Evolutionary conservation across 345 rosid species (phyloP).

Genomic region (Iberis pinnata): DNA sequence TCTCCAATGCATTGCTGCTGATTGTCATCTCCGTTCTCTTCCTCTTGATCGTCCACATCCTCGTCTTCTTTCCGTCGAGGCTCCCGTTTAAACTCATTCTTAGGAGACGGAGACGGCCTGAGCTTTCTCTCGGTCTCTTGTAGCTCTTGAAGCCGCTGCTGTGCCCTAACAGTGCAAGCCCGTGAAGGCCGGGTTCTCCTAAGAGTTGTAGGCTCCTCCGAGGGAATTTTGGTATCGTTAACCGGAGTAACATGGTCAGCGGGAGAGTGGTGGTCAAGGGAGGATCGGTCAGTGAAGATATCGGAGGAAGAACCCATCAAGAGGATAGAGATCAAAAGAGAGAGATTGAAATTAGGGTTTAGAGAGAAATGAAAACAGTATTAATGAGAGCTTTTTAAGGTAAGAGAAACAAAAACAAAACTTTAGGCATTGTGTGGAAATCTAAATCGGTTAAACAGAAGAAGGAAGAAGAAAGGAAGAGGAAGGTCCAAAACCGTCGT

Average conservation of each 20-base stretch:
- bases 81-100: slow-evolving; percentile 39
- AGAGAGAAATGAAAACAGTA: no score
- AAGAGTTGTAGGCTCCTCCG: slow-evolving; percentile 15
- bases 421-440: no score
- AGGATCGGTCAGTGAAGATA: slow-evolving; percentile 40
- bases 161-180: slow-evolving; percentile 78
- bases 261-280: slow-evolving; percentile 32
- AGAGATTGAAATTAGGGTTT: background rate
- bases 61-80: slow-evolving; percentile 23
- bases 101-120: slow-evolving; percentile 27
- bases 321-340: no score
- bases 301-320: background rate
- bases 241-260: background rate
- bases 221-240: background rate
- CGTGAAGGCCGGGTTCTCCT: slow-evolving; percentile 80
- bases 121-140: slow-evolving; percentile 52
- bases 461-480: no score
- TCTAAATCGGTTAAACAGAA: no score
- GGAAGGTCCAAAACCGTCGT: no score
- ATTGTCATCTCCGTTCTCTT: slow-evolving; percentile 26
- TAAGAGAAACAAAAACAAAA: no score
- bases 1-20: slow-evolving; percentile 47
- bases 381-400: no score
- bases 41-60: slow-evolving; percentile 32
- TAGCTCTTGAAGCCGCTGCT: slow-evolving; percentile 56